Evolutionary conservation across 2,329 filamentous ascomycete genomes (phyloP).

Genomic region (Chrysosporium queenslandicum): DNA sequence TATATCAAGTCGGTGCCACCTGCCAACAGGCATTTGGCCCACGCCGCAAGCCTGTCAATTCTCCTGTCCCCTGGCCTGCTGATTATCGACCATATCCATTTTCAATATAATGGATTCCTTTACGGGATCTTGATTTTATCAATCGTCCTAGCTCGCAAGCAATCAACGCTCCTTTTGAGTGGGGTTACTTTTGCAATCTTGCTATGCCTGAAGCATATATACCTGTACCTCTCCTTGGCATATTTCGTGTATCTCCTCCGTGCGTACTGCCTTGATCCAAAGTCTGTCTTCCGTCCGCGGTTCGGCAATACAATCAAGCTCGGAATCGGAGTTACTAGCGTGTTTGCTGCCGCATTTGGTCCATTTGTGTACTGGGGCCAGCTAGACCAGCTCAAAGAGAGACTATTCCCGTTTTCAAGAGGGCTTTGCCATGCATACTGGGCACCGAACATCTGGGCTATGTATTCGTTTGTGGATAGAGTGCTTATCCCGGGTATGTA

Average conservation of each 20-base stretch:
- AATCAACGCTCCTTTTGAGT: slow-evolving; percentile 63
- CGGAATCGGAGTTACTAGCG: slow-evolving; percentile 56
- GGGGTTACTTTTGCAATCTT: slow-evolving; percentile 75
- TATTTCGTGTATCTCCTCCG: slow-evolving; percentile 93
- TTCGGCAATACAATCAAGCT: slow-evolving; percentile 77
- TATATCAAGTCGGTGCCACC: slow-evolving; percentile 63
- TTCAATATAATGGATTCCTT: slow-evolving; percentile 97
- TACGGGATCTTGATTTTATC: slow-evolving; percentile 86
- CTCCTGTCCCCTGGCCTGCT: slow-evolving; percentile 84
- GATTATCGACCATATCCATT: slow-evolving; percentile 97
- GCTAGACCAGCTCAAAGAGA: slow-evolving; percentile 68
- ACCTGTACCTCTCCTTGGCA: slow-evolving; percentile 88
- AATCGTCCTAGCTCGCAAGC: slow-evolving; percentile 67
- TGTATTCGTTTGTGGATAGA: slow-evolving; percentile 87
- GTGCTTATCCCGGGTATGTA: slow-evolving; percentile 66
- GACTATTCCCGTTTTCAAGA: slow-evolving; percentile 86
- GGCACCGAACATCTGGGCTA: slow-evolving; percentile 94
- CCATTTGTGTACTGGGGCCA: slow-evolving; percentile 77
- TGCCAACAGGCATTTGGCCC: slow-evolving; percentile 61
- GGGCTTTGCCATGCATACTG: slow-evolving; percentile 96
- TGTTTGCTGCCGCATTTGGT: slow-evolving; percentile 76
- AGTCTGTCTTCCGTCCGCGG: slow-evolving; percentile 63
- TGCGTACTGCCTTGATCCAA: slow-evolving; percentile 71
- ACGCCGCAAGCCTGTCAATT: slow-evolving; percentile 79
- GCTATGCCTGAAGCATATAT: slow-evolving; percentile 95